Percentiles rank a stretch among this genome's conserved stretches.
phyloP scores from a whole-genome alignment of 1,284 basidiomycete species.

The Paramarasmius palmivorus region DNA sequence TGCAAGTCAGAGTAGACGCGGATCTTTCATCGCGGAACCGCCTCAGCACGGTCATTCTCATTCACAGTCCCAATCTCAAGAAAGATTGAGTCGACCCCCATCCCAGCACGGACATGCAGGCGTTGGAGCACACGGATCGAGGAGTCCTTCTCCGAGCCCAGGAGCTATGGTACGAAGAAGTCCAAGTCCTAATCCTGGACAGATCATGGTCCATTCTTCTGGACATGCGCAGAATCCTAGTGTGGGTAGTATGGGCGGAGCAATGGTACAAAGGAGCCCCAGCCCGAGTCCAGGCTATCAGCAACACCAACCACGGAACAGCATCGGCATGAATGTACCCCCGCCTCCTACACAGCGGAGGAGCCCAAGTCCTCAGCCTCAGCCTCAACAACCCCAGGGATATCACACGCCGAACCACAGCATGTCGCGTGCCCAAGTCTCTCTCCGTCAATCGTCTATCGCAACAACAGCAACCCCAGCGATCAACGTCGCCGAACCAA shows the following conservation, averaged over 20 bases:
- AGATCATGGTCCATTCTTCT: too few relatives aligned
- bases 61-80: constrained; percentile 22
- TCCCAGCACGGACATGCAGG: constrained; percentile 58
- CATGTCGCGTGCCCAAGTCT: too few relatives aligned
- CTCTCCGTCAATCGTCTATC: too few relatives aligned
- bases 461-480: constrained; percentile 11
- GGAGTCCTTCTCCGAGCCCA: constrained; percentile 42
- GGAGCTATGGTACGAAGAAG: neutral
- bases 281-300: neutral
- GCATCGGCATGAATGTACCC: too few relatives aligned
- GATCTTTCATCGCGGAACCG: constrained; percentile 38
- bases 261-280: neutral
- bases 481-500: constrained; percentile 37
- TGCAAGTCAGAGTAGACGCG: constrained; percentile 43
- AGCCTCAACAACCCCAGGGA: constrained; percentile 2
- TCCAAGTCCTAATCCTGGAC: neutral
- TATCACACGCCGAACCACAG: too few relatives aligned
- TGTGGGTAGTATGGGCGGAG: too few relatives aligned
- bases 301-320: too few relatives aligned
- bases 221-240: too few relatives aligned
- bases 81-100: constrained; percentile 20
- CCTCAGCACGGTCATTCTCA: constrained; percentile 18
- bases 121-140: constrained; percentile 72
- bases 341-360: too few relatives aligned
- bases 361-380: constrained; percentile 1